Conservation (phyloP, 2,329 filamentous ascomycete species). For the Fusarium sublunatum region DNA sequence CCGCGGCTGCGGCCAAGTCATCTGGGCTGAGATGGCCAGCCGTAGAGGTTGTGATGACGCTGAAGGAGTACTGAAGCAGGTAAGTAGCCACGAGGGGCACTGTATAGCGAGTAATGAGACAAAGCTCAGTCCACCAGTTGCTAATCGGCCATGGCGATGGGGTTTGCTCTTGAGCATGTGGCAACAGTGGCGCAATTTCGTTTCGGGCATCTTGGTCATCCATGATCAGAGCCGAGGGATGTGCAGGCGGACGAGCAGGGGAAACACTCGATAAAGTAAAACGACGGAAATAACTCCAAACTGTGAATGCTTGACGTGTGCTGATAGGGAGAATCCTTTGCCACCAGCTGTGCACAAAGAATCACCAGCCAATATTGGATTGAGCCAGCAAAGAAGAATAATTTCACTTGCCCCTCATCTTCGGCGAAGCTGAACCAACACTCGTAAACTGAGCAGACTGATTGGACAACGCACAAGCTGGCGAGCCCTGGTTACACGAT, state of each 20-base stretch:
- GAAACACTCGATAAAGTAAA: not conserved
- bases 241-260: not conserved
- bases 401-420: not conserved
- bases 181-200: slow-evolving; percentile 34
- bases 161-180: not conserved
- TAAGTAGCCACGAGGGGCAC: slow-evolving; percentile 64
- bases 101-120: slow-evolving; percentile 46
- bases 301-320: not conserved
- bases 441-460: not conserved
- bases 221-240: slow-evolving; percentile 15
- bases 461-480: not conserved
- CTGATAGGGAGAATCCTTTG: too few relatives aligned
- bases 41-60: slow-evolving; percentile 62
- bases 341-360: too few relatives aligned
- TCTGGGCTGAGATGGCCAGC: slow-evolving; percentile 64
- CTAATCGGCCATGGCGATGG: not conserved
- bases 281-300: not conserved
- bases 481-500: not conserved
- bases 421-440: slow-evolving; percentile 2
- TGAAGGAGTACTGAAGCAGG: slow-evolving; percentile 65
- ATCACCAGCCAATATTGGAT: not conserved
- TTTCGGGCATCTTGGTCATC: not conserved
- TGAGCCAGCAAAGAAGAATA: not conserved
- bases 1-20: slow-evolving; percentile 63
- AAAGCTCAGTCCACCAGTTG: slow-evolving; percentile 28